A percentile compares a stretch with the other conserved stretches of the same genome.
Conservation (phyloP, 345 rosid genomes). For the Euclidium syriacum region DNA sequence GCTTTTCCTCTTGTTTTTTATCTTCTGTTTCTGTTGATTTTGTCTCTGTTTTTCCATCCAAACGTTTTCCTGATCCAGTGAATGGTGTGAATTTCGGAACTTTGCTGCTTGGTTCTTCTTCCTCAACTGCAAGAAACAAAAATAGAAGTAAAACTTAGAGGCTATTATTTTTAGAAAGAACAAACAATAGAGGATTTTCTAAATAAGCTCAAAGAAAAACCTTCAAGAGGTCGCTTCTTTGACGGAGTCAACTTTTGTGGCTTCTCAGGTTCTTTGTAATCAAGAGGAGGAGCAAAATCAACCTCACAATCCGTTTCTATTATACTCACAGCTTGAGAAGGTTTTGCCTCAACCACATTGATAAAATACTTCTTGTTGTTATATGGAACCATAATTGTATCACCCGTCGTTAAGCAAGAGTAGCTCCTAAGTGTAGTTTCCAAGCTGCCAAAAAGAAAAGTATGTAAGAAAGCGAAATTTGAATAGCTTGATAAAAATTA, state of each 20-base stretch:
- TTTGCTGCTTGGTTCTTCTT: slow-evolving; percentile 44
- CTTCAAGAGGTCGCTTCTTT: slow-evolving; percentile 38
- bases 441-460: slow-evolving; percentile 37
- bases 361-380: slow-evolving; percentile 59
- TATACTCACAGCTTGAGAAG: slow-evolving; percentile 55
- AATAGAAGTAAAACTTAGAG: neutral
- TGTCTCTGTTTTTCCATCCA: slow-evolving; percentile 46
- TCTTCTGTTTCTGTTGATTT: slow-evolving; percentile 21
- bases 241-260: slow-evolving; percentile 23
- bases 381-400: slow-evolving; percentile 60
- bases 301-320: slow-evolving; percentile 76
- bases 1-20: slow-evolving; percentile 3
- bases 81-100: slow-evolving; percentile 45
- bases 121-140: slow-evolving; percentile 26
- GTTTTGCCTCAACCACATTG: slow-evolving; percentile 59
- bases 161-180: neutral
- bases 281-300: slow-evolving; percentile 67
- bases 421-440: slow-evolving; percentile 67
- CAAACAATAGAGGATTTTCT: neutral
- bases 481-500: no score
- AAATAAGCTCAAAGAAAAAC: slow-evolving; percentile 16
- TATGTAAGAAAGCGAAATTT: neutral
- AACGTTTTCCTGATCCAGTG: slow-evolving; percentile 49
- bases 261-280: slow-evolving; percentile 54
- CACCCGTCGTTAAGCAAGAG: slow-evolving; percentile 65